Evolutionary conservation across 352 stramenopile genomes (phyloP), one percentile per base, ranked within the genome.

Genomic region (Phytophthora sansomeana): DNA sequence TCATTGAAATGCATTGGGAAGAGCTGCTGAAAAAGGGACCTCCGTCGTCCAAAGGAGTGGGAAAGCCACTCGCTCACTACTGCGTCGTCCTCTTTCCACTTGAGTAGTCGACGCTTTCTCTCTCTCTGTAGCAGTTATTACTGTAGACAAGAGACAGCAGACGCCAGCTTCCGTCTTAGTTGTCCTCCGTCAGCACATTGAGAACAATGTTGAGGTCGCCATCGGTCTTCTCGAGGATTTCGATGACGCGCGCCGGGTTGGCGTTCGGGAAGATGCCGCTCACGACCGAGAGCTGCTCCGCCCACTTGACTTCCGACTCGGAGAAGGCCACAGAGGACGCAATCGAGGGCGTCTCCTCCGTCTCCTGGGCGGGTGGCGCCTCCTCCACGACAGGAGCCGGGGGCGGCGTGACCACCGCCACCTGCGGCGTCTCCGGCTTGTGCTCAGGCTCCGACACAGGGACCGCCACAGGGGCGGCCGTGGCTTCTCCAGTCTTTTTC

Each of bases 191-290:
- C n/a, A 93, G 69, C 59, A 79, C 72, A 63, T 93, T 89, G 30
- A 93, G 74, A 49, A 91, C 85, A 6, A 92, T 74, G 52, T 91
- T 84, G 46, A 93, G 74, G 54, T 93, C 74, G 57, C 85, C 85
- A 11, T 86, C 63, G 59, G 72, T 81, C 44, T 78, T 79, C 62
- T 93, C 85, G 28, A 93, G 58, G 36, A 85, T 68, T 16, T 83
- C 72, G 35, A 93, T 87, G 21, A 87, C 65, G 33, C 70, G 77
- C 19, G 59, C 64, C 9, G 67, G 58, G 21, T 59, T 74, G 17
- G 75, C 79, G 43, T 89, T 87, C n/a, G 85, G 85, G 43, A 92
- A 79, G 48, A 93, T 89, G 58, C 73, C 55, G 48, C 61, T 83
- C 36, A 93, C 77, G 28, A 90, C 71, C 19, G 69, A 83, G 6